phyloP scores from a whole-genome alignment of 257 asterid genomes.

The Solanum peruvianum region DNA sequence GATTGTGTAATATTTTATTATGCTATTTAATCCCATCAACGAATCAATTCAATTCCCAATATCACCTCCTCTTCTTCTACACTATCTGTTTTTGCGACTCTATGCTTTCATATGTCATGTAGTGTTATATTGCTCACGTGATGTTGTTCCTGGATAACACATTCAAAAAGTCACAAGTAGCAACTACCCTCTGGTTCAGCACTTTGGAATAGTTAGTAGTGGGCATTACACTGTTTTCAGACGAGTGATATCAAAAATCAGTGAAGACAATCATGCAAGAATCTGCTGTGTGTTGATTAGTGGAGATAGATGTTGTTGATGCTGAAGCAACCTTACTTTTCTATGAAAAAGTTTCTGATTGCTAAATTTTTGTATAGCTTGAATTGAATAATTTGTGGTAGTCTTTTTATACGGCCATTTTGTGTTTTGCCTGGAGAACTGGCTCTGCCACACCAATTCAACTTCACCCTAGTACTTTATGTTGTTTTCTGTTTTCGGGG shows the following conservation, averaged over 20 bases:
- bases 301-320: constrained; percentile 71
- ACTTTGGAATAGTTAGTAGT: constrained; percentile 56
- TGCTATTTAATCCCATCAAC: no score
- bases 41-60: no score
- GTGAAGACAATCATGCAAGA: constrained; percentile 34
- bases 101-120: neutral
- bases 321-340: constrained; percentile 79
- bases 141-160: neutral
- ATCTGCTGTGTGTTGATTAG: constrained; percentile 27
- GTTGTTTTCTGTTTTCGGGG: neutral
- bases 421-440: neutral
- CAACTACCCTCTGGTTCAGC: constrained; percentile 81
- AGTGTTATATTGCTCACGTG: neutral
- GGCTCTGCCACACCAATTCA: neutral
- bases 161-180: constrained; percentile 21
- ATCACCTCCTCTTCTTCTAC: neutral
- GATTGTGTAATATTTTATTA: no score
- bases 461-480: neutral
- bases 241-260: constrained; percentile 35
- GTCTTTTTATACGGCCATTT: neutral
- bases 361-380: neutral
- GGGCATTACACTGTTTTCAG: constrained; percentile 91
- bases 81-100: neutral
- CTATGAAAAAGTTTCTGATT: constrained; percentile 42
- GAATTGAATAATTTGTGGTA: neutral